Base-by-base conservation (phyloP, 495 filamentous ascomycete genomes). In the Entonaema liquescens region DNA sequence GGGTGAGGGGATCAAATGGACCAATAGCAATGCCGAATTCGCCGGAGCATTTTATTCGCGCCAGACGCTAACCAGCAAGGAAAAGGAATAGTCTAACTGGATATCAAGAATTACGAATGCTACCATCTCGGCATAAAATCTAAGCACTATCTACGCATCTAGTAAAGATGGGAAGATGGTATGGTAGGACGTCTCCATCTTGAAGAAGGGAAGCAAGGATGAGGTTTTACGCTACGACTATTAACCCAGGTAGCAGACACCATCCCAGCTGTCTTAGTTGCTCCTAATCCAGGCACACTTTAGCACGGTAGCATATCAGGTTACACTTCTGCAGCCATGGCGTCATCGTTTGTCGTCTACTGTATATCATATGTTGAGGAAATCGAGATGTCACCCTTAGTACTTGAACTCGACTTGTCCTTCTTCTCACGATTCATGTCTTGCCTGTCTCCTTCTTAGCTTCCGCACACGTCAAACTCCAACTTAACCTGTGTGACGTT, bases 271-370 rank as follows among this genome's bases (percentile, higher is more conserved):
- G 40, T 25, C 52, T 59, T 29, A 28, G 26, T 59, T 33, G 31
- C 21, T 35, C 7, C 12, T 64, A 60, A 29, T 28, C 25, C 55
- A 61, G 65, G 47, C 58, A 56, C 31, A 61, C 57, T 17, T 52
- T 26, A 19, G 35, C n/a, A 56, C 17, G 28, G 26, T 29, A 7
- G 23, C 6, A 60, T 26, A 12, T 42, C 42, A 40, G 56, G 70
- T 58, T 44, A 56, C 56, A 21, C 5, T 56, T 36, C 56, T 15
- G 17, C 33, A 53, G 40, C 40, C 26, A 70, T 73, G 50, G 15
- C 66, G 66, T 73, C 71, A 73, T 73, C 61, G 58, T 69, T 62
- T 9, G 19, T 73, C 62, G 26, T 42, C 28, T 53, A 38, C 53
- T 67, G 33, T 31, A 0, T 61, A 33, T 33, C 11, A 33, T 33